These are phyloP conservation scores for Yamadazyma sp. DNA, from an alignment of 805 yeast species.

Conservation along the genomic window DNA sequence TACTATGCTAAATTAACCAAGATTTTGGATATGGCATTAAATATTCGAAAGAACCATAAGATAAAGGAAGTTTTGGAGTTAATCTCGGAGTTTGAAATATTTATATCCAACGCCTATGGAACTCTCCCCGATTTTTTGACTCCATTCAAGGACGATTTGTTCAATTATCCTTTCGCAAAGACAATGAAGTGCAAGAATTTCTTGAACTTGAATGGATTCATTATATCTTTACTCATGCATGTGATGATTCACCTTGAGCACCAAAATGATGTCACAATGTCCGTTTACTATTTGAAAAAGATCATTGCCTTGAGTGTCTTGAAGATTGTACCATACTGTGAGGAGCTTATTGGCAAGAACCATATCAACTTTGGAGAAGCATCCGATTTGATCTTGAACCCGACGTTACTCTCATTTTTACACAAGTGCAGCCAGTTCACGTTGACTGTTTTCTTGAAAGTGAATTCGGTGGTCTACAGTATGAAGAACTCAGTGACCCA, in stretches of 20 bases:
- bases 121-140: conserved; percentile 18
- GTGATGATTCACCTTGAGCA: conserved; percentile 43
- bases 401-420: conserved; percentile 27
- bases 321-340: conserved; percentile 32
- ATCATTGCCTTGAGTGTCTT: conserved; percentile 22
- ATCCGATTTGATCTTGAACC: conserved; percentile 43
- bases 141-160: conserved; percentile 19
- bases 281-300: conserved; percentile 37
- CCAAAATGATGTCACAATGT: conserved; percentile 23
- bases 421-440: conserved; percentile 31
- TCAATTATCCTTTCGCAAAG: conserved; percentile 22
- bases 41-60: conserved; percentile 19
- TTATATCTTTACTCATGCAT: conserved; percentile 29
- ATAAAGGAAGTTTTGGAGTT: conserved; percentile 20
- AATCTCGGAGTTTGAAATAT: conserved; percentile 37
- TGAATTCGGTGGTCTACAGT: conserved; percentile 22
- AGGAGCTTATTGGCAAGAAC: conserved; percentile 31
- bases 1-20: conserved; percentile 29
- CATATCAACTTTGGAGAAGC: conserved; percentile 41
- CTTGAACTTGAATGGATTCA: conserved; percentile 28
- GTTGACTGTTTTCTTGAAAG: conserved; percentile 24
- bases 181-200: conserved; percentile 27
- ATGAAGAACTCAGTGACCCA: conserved; percentile 25
- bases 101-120: conserved; percentile 32
- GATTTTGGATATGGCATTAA: conserved; percentile 24